phyloP scores from a whole-genome alignment of 2,329 filamentous ascomycete genomes.

The Alternaria ventricosa region DNA sequence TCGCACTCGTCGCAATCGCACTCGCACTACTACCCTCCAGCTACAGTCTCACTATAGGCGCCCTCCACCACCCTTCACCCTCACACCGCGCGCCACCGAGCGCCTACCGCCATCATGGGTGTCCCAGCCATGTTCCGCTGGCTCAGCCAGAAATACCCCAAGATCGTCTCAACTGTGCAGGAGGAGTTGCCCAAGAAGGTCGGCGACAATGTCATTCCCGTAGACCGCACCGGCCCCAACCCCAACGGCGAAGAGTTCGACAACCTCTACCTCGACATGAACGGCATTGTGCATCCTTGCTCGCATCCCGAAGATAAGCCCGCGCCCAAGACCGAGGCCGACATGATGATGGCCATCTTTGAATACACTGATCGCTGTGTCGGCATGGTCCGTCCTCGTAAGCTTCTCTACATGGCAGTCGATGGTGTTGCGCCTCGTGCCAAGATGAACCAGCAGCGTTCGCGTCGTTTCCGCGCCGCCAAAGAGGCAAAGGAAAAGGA shows the following conservation, averaged over 20 bases:
- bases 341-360: slow-evolving; percentile 99
- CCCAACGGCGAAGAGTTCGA: slow-evolving; percentile 98
- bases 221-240: slow-evolving; percentile 84
- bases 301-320: slow-evolving; percentile 95
- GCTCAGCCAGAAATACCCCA: slow-evolving; percentile 96
- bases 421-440: slow-evolving; percentile 97
- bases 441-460: slow-evolving; percentile 99
- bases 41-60: slow-evolving; percentile 1
- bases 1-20: slow-evolving; percentile 20
- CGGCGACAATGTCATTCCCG: slow-evolving; percentile 82
- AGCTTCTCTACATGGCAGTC: slow-evolving; percentile 96
- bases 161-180: slow-evolving; percentile 90
- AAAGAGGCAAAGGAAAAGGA: slow-evolving; percentile 96
- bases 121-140: slow-evolving; percentile 95
- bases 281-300: slow-evolving; percentile 98
- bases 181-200: slow-evolving; percentile 84
- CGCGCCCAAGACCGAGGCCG: slow-evolving; percentile 89
- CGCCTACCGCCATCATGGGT: slow-evolving; percentile 69
- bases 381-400: slow-evolving; percentile 96
- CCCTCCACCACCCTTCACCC: background rate
- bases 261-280: slow-evolving; percentile 99
- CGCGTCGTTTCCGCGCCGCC: slow-evolving; percentile 90
- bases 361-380: slow-evolving; percentile 98
- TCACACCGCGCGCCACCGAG: slow-evolving; percentile 22
- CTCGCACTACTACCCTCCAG: slow-evolving; percentile 11